These are phyloP conservation scores for Solanum neorickii DNA, from an alignment of 257 asterid genomes.

Conservation along the genomic window DNA sequence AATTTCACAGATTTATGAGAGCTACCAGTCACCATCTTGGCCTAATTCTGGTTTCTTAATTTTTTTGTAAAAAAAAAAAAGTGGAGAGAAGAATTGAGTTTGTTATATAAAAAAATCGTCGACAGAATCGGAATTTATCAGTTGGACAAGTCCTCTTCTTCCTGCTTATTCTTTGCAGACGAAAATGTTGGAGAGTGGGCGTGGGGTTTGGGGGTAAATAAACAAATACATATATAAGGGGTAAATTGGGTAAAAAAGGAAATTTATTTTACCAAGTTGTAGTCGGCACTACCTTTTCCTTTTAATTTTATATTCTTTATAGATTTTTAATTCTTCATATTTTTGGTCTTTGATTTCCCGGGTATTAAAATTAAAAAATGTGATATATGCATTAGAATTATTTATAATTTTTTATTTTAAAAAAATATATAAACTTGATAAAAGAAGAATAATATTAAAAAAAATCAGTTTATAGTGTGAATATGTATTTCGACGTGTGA, in stretches of 20 bases:
- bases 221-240: neutral
- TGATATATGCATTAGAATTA: no score
- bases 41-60: neutral
- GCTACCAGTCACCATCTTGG: neutral
- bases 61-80: neutral
- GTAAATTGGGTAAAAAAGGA: neutral
- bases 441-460: no score
- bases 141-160: slow-evolving; percentile 16
- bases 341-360: no score
- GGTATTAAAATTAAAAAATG: no score
- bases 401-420: no score
- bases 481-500: neutral
- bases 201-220: neutral
- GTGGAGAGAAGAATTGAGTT: neutral
- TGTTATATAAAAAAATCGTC: neutral
- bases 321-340: neutral
- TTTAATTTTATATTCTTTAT: no score
- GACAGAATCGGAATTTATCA: slow-evolving; percentile 2
- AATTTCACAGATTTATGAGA: neutral
- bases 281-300: neutral
- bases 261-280: neutral
- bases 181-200: neutral
- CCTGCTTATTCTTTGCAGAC: slow-evolving; percentile 7
- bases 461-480: neutral
- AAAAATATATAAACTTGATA: no score